phyloP scores from a whole-genome alignment of 257 asterid genomes.

The Ligustrum vulgare region DNA sequence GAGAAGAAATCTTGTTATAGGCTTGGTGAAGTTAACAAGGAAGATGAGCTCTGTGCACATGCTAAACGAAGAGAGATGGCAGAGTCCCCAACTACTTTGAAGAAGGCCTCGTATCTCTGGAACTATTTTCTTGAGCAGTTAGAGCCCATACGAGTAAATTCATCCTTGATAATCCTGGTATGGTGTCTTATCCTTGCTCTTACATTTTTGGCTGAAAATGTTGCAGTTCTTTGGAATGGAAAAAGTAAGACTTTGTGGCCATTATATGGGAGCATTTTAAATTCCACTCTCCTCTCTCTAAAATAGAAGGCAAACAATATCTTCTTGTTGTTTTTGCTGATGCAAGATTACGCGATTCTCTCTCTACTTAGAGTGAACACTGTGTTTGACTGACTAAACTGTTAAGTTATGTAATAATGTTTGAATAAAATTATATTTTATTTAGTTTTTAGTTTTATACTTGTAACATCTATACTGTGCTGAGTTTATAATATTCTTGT shows the following conservation, averaged over 20 bases:
- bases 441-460: too few relatives aligned
- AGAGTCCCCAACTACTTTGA: slow-evolving; percentile 36
- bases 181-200: slow-evolving; percentile 30
- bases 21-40: slow-evolving; percentile 31
- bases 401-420: too few relatives aligned
- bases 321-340: not conserved
- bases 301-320: not conserved
- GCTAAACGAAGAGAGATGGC: slow-evolving; percentile 31
- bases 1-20: slow-evolving; percentile 28
- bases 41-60: slow-evolving; percentile 27
- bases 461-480: too few relatives aligned
- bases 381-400: too few relatives aligned
- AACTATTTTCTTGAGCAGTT: slow-evolving; percentile 82
- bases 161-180: slow-evolving; percentile 89
- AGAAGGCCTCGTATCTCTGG: slow-evolving; percentile 74
- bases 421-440: too few relatives aligned
- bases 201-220: not conserved
- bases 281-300: not conserved
- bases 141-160: slow-evolving; percentile 63
- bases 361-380: not conserved
- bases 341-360: not conserved
- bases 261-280: not conserved
- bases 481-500: too few relatives aligned
- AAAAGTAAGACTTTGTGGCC: not conserved
- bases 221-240: not conserved